Evolutionary conservation across 179 eudicot species (phyloP).

Genomic region (Carnegiea gigantea): DNA sequence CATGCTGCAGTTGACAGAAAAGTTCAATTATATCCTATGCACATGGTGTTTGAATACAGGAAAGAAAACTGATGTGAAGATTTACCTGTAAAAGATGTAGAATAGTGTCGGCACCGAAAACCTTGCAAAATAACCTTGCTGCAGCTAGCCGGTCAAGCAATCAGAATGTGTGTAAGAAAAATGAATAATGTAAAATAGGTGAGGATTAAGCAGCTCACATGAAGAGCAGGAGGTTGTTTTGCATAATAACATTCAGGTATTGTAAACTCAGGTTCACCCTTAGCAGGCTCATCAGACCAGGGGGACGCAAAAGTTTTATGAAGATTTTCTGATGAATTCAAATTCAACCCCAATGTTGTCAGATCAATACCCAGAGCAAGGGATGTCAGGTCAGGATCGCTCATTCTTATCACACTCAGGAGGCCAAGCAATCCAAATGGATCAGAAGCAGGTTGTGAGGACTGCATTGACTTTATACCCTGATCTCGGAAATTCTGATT

Average conservation of each 20-base stretch:
- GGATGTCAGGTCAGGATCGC: conserved; percentile 76
- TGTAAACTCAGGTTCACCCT: conserved; percentile 82
- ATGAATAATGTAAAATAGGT: neutral
- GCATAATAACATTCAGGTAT: conserved; percentile 81
- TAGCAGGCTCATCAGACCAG: conserved; percentile 91
- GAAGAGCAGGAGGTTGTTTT: conserved; percentile 61
- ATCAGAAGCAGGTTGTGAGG: conserved; percentile 62
- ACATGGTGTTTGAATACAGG: conserved; percentile 6
- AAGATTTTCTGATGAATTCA: conserved; percentile 81
- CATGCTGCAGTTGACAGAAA: conserved; percentile 62
- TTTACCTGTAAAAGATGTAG: conserved; percentile 84
- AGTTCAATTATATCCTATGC: neutral
- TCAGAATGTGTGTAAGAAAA: conserved; percentile 18
- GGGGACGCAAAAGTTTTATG: conserved; percentile 81
- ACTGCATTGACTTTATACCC: conserved; percentile 65
- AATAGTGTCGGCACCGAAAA: conserved; percentile 66
- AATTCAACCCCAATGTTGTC: conserved; percentile 78
- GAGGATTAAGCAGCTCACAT: conserved; percentile 44
- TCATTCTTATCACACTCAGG: conserved; percentile 77
- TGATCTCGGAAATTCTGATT: conserved; percentile 76
- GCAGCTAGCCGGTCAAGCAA: conserved; percentile 36
- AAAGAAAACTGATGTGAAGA: conserved; percentile 16
- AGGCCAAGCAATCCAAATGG: conserved; percentile 83
- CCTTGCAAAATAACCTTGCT: conserved; percentile 76
- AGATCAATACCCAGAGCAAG: conserved; percentile 87